phyloP scores from a whole-genome alignment of 805 yeast genomes.

The Wickerhamiella parazyma region DNA sequence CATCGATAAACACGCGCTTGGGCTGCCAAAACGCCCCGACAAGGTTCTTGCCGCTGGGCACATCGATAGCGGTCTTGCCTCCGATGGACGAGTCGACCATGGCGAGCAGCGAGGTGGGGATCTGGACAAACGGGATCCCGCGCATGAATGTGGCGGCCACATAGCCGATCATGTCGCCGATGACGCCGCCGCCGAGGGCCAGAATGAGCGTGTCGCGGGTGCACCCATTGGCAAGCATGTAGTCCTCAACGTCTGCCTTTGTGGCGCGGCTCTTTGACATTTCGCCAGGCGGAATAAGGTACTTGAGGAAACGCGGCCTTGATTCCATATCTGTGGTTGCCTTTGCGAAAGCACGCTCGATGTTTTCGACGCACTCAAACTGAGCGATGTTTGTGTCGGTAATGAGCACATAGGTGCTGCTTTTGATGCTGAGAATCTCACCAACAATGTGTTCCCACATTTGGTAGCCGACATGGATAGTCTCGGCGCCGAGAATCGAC shows the following conservation, averaged over 20 bases:
- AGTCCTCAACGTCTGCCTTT: slow-evolving; percentile 89
- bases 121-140: slow-evolving; percentile 85
- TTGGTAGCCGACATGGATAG: slow-evolving; percentile 82
- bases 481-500: slow-evolving; percentile 64
- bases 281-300: slow-evolving; percentile 84
- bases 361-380: slow-evolving; percentile 33
- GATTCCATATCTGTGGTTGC: not conserved
- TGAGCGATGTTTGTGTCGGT: slow-evolving; percentile 65
- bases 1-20: slow-evolving; percentile 70
- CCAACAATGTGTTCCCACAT: slow-evolving; percentile 60
- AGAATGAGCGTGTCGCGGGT: slow-evolving; percentile 90
- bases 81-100: slow-evolving; percentile 99
- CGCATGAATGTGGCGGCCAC: slow-evolving; percentile 99
- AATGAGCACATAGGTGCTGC: slow-evolving; percentile 85
- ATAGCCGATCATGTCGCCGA: slow-evolving; percentile 97
- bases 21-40: slow-evolving; percentile 99
- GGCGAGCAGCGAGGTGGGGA: slow-evolving; percentile 85
- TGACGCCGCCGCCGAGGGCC: slow-evolving; percentile 97
- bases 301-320: slow-evolving; percentile 45
- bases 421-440: slow-evolving; percentile 49
- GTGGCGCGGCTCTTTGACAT: slow-evolving; percentile 76
- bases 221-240: slow-evolving; percentile 65
- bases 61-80: slow-evolving; percentile 96
- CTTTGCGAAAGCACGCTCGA: slow-evolving; percentile 24
- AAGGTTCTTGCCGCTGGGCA: slow-evolving; percentile 89